A percentile compares a stretch with the other conserved stretches of the same genome.
These are phyloP conservation scores for Lagerstroemia speciosa DNA, from an alignment of 345 rosid species.

Conservation along the genomic window DNA sequence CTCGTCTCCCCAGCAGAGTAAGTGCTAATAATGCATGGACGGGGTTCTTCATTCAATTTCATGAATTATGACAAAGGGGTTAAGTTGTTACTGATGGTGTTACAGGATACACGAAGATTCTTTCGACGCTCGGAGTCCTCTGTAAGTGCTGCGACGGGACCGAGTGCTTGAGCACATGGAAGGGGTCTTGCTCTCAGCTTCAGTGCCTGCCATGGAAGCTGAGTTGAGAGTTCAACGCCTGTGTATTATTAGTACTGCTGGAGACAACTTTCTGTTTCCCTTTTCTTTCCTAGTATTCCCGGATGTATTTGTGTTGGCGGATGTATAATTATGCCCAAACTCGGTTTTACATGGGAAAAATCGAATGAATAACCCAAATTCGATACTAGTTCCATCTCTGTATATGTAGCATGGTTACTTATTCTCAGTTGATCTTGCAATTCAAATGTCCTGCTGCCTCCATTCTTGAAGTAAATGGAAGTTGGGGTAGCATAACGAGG, in stretches of 20 bases:
- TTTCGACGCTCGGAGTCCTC: slow-evolving; percentile 40
- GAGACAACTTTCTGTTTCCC: background rate
- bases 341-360: background rate
- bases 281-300: background rate
- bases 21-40: too few species aligned
- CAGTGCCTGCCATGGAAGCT: slow-evolving; percentile 53
- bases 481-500: too few species aligned
- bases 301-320: background rate
- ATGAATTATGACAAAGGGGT: too few species aligned
- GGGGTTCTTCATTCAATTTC: too few species aligned
- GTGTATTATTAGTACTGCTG: too few species aligned
- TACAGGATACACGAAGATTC: slow-evolving; percentile 27
- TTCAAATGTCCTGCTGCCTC: too few species aligned
- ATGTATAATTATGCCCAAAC: background rate
- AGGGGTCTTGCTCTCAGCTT: slow-evolving; percentile 35
- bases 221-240: slow-evolving; percentile 1
- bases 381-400: too few species aligned
- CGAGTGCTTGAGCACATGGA: slow-evolving; percentile 36
- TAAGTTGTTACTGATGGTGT: too few species aligned
- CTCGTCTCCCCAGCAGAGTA: slow-evolving; percentile 18
- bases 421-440: background rate
- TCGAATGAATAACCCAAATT: too few species aligned
- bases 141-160: slow-evolving; percentile 54
- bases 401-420: too few species aligned
- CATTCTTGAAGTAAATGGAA: too few species aligned